These are phyloP conservation scores for Penicillium olsonii DNA, from an alignment of 2,329 filamentous ascomycete genomes.

Conservation along the genomic window DNA sequence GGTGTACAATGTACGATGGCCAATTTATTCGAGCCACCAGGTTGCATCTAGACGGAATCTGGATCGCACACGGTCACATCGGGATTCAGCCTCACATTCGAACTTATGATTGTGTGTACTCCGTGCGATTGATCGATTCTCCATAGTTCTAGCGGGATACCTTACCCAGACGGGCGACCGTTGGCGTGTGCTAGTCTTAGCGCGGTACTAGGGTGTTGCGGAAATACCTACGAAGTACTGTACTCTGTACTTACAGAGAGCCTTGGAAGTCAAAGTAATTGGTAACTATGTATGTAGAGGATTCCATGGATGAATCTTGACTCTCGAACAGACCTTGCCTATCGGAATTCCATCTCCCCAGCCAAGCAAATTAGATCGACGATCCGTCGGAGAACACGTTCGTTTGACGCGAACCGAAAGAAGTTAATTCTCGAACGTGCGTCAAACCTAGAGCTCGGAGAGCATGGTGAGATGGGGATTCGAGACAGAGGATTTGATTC, in stretches of 20 bases:
- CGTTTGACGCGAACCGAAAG: neutral
- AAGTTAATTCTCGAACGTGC: neutral
- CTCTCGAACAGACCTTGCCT: too few species aligned
- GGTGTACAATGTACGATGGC: neutral
- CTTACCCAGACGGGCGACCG: slow-evolving; percentile 4
- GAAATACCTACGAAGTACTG: neutral
- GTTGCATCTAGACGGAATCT: slow-evolving; percentile 2
- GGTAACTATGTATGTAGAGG: too few species aligned
- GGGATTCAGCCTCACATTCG: neutral
- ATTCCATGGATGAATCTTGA: too few species aligned
- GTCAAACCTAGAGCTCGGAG: neutral
- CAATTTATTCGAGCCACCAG: neutral
- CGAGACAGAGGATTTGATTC: neutral
- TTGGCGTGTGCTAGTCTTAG: neutral
- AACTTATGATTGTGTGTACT: too few species aligned
- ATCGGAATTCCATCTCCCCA: neutral
- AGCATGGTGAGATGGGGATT: neutral
- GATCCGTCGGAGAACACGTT: neutral
- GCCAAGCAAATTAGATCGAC: neutral
- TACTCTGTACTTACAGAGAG: too few species aligned
- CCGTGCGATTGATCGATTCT: slow-evolving; percentile 1
- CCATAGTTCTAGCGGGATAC: slow-evolving; percentile 6
- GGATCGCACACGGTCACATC: slow-evolving; percentile 1
- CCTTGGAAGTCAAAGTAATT: too few species aligned
- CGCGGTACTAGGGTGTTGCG: neutral